These are phyloP conservation scores for Pseudogymnoascus sp. DNA, from an alignment of 2,329 filamentous ascomycete species.

Conservation along the genomic window DNA sequence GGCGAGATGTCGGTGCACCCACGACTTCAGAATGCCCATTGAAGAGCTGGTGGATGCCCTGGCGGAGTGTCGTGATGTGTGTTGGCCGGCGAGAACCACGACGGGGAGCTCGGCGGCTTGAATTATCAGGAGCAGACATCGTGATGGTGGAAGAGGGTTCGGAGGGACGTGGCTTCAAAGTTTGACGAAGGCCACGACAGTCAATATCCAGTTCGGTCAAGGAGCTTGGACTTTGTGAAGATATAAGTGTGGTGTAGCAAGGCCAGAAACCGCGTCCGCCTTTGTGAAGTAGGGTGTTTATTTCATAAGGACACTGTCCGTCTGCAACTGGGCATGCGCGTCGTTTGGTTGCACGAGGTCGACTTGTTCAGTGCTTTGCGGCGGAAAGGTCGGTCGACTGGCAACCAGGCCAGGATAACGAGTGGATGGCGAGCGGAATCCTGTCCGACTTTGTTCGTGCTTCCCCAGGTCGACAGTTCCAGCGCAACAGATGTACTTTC, in stretches of 20 bases:
- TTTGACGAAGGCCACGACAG: neutral
- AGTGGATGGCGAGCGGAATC: constrained; percentile 11
- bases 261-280: constrained; percentile 2
- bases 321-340: neutral
- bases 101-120: neutral
- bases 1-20: neutral
- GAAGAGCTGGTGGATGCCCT: constrained; percentile 23
- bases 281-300: neutral
- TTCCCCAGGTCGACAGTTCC: neutral
- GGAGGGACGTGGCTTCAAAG: neutral
- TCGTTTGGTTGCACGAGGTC: neutral
- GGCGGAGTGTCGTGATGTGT: neutral
- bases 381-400: constrained; percentile 29
- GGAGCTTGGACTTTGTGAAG: constrained; percentile 3
- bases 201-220: neutral
- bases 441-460: constrained; percentile 6
- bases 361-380: neutral
- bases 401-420: constrained; percentile 25
- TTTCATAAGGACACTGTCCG: neutral
- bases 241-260: neutral
- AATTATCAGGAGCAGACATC: neutral
- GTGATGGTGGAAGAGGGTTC: neutral
- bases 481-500: neutral
- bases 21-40: constrained; percentile 23
- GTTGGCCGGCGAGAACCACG: neutral